Evolutionary conservation across 495 filamentous ascomycete species (phyloP), one percentile per base, ranked within the genome.

Genomic region (Apodospora peruviana): DNA sequence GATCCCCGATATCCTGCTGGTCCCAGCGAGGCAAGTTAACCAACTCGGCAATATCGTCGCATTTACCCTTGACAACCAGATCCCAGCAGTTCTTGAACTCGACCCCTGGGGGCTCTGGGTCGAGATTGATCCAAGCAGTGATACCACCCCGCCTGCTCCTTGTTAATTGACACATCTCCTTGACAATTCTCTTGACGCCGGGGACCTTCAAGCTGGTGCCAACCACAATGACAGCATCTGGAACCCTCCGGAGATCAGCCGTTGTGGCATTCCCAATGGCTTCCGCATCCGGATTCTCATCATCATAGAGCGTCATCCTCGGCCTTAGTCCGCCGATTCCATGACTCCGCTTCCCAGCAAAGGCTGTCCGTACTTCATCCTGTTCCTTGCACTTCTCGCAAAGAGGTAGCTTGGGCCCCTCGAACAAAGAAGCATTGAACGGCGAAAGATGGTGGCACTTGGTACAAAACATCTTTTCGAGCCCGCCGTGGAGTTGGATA

Each of bases 141-240:
- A 96, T 74, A n/a, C 93, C 94, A 54, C 93, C 89, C 50, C 86
- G 80, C 40, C 88, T 81, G 56, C 80, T 77, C 47, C 90, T 75
- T 43, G 91, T 86, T 9, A 87, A 75, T 16, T 76, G 78, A 65
- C 91, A 96, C 79, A 97, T 83, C 62, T 95, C 93, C 62, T 86
- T 83, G 41, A 91, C 91, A 41, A 98, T 82, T 32, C 90, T 80
- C 50, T 87, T 81, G 22, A 96, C 87, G 8, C 93, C 93, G 4
- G 91, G 91, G 42, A 98, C 90, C 58, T 96, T 96, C 51, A 98
- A 67, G 45, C 86, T 96, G 5, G 93, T 98, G 24, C 93, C 93
- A 14, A 94, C 94, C 22, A 98, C 94, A 47, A 98, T 82, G 20
- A 98, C 72, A 5, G 90, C 90, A 57, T 96, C 94, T 0, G 93